Base-by-base conservation (phyloP, 2,329 filamentous ascomycete genomes). In the Aspergillus uvarum region DNA sequence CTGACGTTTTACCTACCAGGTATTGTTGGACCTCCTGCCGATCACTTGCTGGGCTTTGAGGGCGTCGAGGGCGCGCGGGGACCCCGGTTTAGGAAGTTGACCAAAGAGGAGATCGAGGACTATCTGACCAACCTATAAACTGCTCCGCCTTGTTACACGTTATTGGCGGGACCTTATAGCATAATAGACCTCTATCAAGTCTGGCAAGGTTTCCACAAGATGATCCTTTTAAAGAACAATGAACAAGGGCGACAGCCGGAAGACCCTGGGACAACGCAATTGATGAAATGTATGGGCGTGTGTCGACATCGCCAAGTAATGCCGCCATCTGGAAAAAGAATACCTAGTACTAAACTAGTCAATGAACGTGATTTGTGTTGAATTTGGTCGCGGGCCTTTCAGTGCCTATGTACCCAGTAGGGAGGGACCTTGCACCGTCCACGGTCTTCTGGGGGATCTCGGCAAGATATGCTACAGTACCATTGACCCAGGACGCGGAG, bases 91-190 rank as follows among this genome's bases (percentile, higher is more conserved):
- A 73, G 77, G 63, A 79, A 96, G 85, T 82, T 99, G 79, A 96
- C 87, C 72, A 92, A 96, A 73, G 92, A 96, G 81, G 95, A 99
- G 82, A 98, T 99, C 74, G 95, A 99, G 83, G 95, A 99, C 79
- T 99, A 99, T 82, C 82, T 99, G 79, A 98, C 95, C 78, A 98
- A 96, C 85, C 87, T 99, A 85, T 98, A 85, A 87, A 67, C 64
- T 62, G 7, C 51, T 54, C 47, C 65, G 64, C n/a, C 51, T 59
- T 52, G 49, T 56, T 59, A 60, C 56, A 54, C 53, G 64, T 60
- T 54, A 60, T 47, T 59, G 47, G 60, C 59, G 51, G 58, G 65
- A 60, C 63, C 63, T 65, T 67, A 64, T 70, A 70, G 60, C 63
- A 65, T 65, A 68, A 65, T 70, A 69, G 69, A 70, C 63, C 56